These are phyloP conservation scores for Trametes cingulata DNA, from an alignment of 768 basidiomycete genomes.

Conservation along the genomic window DNA sequence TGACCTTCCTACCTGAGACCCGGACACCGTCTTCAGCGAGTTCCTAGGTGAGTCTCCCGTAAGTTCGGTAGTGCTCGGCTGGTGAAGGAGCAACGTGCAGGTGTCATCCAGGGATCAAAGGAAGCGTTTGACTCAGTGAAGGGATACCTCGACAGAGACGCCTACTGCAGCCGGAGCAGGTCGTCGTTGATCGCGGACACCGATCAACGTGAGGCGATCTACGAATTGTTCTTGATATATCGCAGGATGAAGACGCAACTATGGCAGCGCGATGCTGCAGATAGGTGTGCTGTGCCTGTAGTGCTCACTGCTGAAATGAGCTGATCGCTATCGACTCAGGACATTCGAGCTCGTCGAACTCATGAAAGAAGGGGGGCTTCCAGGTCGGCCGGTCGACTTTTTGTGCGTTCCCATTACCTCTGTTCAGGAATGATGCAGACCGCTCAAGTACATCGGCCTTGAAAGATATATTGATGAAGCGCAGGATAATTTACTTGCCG, in stretches of 20 bases:
- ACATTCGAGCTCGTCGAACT: not conserved
- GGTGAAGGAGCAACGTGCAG: constrained; percentile 27
- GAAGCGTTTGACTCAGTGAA: constrained; percentile 37
- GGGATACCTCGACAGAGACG: constrained; percentile 41
- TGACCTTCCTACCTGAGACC: constrained; percentile 48
- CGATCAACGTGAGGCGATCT: constrained; percentile 46
- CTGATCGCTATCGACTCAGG: not conserved
- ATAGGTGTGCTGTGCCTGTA: constrained; percentile 42
- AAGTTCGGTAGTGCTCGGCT: not conserved
- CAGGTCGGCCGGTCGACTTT: constrained; percentile 51
- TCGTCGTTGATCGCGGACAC: constrained; percentile 52
- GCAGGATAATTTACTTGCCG: constrained; percentile 71
- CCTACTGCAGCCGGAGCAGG: constrained; percentile 44
- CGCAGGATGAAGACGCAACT: constrained; percentile 42
- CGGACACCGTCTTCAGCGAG: constrained; percentile 63
- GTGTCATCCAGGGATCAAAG: constrained; percentile 73
- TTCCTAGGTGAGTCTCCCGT: constrained; percentile 51
- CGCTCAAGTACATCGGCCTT: no score
- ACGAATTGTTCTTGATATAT: constrained; percentile 56
- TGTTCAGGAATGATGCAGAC: not conserved
- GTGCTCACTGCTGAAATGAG: not conserved
- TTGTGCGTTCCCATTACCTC: constrained; percentile 41
- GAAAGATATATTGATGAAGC: constrained; percentile 71
- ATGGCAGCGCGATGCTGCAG: constrained; percentile 56
- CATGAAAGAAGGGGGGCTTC: constrained; percentile 27